Percentiles rank a stretch among this genome's conserved stretches.
phyloP scores from a whole-genome alignment of 805 yeast species.

The Yarrowia bubula region DNA sequence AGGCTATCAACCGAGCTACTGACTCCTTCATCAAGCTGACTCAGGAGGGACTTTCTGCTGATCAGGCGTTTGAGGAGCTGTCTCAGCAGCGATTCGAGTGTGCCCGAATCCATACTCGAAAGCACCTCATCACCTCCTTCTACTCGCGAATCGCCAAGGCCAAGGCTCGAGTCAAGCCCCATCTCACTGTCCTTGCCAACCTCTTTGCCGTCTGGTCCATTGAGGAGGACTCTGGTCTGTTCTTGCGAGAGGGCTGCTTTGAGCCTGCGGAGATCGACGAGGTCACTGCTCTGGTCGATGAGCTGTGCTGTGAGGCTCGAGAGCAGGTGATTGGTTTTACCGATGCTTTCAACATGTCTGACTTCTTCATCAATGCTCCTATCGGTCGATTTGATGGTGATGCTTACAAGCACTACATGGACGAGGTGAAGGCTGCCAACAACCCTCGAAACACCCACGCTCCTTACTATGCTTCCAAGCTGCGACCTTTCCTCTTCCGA shows the following conservation, averaged over 20 bases:
- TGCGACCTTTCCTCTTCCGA: constrained; percentile 39
- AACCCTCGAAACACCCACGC: constrained; percentile 52
- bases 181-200: constrained; percentile 54
- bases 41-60: constrained; percentile 34
- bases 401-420: constrained; percentile 74
- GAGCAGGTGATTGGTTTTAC: constrained; percentile 73
- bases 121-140: constrained; percentile 41
- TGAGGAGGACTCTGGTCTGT: constrained; percentile 70
- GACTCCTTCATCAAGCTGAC: constrained; percentile 34
- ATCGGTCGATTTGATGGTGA: constrained; percentile 81
- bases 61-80: constrained; percentile 43
- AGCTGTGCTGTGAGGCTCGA: constrained; percentile 53
- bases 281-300: constrained; percentile 46
- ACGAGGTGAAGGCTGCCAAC: constrained; percentile 55
- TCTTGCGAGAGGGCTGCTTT: constrained; percentile 62
- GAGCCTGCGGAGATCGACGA: constrained; percentile 49
- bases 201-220: constrained; percentile 65
- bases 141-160: constrained; percentile 40
- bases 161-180: constrained; percentile 46
- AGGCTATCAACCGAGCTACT: constrained; percentile 40
- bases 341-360: constrained; percentile 80
- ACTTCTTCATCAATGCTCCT: constrained; percentile 76
- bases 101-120: constrained; percentile 43
- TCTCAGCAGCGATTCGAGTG: constrained; percentile 44
- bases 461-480: constrained; percentile 45